A percentile compares a stretch with the other conserved stretches of the same genome.
phyloP scores from a whole-genome alignment of 2,329 filamentous ascomycete genomes.

The Pseudocercospora cruenta region DNA sequence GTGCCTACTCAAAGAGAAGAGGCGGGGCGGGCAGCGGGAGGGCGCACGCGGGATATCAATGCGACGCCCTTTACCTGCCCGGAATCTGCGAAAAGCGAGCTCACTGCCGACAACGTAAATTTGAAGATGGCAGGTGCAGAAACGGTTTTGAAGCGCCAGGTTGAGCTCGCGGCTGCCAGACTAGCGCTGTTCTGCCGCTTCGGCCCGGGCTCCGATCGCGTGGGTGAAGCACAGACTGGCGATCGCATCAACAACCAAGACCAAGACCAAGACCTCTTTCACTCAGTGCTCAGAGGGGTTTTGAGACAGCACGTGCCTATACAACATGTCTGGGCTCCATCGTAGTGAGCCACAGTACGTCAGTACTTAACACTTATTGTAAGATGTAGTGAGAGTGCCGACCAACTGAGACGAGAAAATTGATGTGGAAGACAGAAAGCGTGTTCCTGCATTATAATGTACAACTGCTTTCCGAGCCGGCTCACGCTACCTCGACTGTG shows the following conservation, averaged over 20 bases:
- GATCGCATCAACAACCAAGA: background rate
- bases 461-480: background rate
- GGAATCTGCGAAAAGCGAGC: background rate
- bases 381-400: too few relatives aligned
- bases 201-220: background rate
- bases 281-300: too few relatives aligned
- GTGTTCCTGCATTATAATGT: background rate
- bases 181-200: background rate
- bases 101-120: background rate
- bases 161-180: background rate
- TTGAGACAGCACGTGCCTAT: too few relatives aligned
- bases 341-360: too few relatives aligned
- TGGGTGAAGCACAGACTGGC: background rate
- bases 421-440: background rate
- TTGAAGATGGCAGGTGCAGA: slow-evolving; percentile 2
- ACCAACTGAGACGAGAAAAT: too few relatives aligned
- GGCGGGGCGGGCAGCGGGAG: background rate
- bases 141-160: background rate
- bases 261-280: too few relatives aligned
- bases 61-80: background rate
- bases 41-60: background rate
- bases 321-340: too few relatives aligned
- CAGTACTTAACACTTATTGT: too few relatives aligned
- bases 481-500: background rate
- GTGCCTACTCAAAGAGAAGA: background rate